These are phyloP conservation scores for Penicillium chermesinum DNA, from an alignment of 495 filamentous ascomycete species.

Conservation along the genomic window DNA sequence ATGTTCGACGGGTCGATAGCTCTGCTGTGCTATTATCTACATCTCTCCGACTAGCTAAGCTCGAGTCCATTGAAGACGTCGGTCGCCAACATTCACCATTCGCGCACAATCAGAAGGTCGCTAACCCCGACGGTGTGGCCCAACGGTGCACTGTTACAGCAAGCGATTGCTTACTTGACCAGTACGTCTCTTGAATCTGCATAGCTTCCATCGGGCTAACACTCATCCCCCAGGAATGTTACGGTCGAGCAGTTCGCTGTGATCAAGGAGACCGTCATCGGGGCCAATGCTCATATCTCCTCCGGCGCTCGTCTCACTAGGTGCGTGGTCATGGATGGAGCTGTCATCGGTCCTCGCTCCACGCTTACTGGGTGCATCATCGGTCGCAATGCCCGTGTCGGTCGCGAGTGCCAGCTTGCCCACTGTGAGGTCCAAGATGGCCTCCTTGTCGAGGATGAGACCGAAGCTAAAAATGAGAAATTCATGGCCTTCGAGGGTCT, in stretches of 20 bases:
- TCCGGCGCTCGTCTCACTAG: slow-evolving; percentile 71
- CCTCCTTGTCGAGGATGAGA: slow-evolving; percentile 71
- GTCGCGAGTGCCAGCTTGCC: slow-evolving; percentile 66
- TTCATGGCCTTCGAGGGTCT: slow-evolving; percentile 79
- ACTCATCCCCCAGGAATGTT: slow-evolving; percentile 49
- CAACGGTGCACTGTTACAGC: slow-evolving; percentile 70
- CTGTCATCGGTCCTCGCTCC: slow-evolving; percentile 68
- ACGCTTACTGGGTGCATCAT: slow-evolving; percentile 78
- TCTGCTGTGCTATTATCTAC: slow-evolving; percentile 70
- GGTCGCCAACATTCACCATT: slow-evolving; percentile 60
- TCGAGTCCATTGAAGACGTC: slow-evolving; percentile 61
- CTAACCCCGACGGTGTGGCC: slow-evolving; percentile 71
- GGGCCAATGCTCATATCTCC: slow-evolving; percentile 76
- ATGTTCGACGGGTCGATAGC: slow-evolving; percentile 85
- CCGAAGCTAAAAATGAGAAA: slow-evolving; percentile 79
- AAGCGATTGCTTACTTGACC: slow-evolving; percentile 70
- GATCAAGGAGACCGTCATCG: slow-evolving; percentile 87
- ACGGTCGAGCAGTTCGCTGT: slow-evolving; percentile 74
- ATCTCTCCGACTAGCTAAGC: slow-evolving; percentile 81
- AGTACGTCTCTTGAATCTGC: slow-evolving; percentile 16
- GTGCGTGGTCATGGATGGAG: slow-evolving; percentile 89
- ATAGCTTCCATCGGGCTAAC: neutral
- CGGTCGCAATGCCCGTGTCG: slow-evolving; percentile 68
- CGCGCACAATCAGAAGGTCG: slow-evolving; percentile 71
- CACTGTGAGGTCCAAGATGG: slow-evolving; percentile 91